Conservation (phyloP, 306 rosid genomes). For the Potentilla sterilis region DNA sequence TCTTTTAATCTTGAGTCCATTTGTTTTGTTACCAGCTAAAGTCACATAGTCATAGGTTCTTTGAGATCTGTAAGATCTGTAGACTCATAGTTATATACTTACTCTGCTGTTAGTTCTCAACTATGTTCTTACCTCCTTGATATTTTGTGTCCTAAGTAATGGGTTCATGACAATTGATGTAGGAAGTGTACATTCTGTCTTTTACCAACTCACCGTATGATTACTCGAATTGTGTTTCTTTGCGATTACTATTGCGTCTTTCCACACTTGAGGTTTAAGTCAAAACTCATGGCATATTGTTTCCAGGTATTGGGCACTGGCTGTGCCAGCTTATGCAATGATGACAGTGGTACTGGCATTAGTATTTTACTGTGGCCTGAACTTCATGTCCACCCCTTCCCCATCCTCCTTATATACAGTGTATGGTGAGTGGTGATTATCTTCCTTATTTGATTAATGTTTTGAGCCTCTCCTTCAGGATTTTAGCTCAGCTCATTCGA, state of each 20-base stretch:
- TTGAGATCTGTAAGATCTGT: neutral
- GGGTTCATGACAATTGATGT: neutral
- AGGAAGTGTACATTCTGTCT: neutral
- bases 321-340: slow-evolving; percentile 70
- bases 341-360: slow-evolving; percentile 57
- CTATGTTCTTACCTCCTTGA: neutral
- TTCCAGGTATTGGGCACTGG: slow-evolving; percentile 91
- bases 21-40: neutral
- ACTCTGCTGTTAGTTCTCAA: neutral
- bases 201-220: neutral
- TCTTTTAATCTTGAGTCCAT: neutral
- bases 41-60: neutral
- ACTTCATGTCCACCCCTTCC: slow-evolving; percentile 78
- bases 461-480: neutral
- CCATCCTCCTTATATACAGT: slow-evolving; percentile 60
- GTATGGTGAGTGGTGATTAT: slow-evolving; percentile 52
- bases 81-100: neutral
- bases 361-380: slow-evolving; percentile 79
- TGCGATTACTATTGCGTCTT: neutral
- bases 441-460: neutral
- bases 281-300: neutral
- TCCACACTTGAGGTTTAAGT: neutral
- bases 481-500: neutral
- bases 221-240: neutral
- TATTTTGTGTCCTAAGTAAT: neutral